Base-by-base conservation (phyloP, 1,139 yeast species). In the Debaryomyces fabryi region DNA sequence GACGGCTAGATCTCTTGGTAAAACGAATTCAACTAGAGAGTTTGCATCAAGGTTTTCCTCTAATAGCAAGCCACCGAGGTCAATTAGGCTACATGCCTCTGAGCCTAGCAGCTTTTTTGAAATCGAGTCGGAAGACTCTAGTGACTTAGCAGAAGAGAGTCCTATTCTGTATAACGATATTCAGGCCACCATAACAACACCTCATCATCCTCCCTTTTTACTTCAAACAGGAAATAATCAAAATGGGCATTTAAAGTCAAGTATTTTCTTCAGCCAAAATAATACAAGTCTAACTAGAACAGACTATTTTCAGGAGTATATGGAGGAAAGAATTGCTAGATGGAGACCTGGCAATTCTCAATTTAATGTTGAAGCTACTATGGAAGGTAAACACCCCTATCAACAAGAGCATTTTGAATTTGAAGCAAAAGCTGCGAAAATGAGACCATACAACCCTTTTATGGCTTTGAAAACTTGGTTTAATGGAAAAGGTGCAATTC, bases 281-380 rank as follows among this genome's bases (percentile, higher is more conserved):
- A 32, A 45, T n/a, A 40, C 58, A 37, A 48, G 56, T 10, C 55
- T 62, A 25, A 58, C 67, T 8, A 40, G 53, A 12, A 46, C 59
- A 16, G 74, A 72, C 54, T 57, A 63, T 40, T 64, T 79, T 24
- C 64, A 68, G 27, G 72, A 71, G 10, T 67, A 65, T 42, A 74
- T 81, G 79, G 86, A 82, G 54, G 81, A 78, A 16, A 64, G 80
- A 39, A 57, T 82, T 45, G 62, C 77, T 1, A 64, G 84, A 40
- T 83, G 84, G 81, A 69, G 78, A 48, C 81, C 85, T 2, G 68
- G 76, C 4, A 71, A 67, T 7, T 74, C 82, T 0, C 77, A 78
- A 36, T 72, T 68, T 40, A 71, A 66, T 42, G 62, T 65, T 23
- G 75, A 69, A 13, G 63, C 58, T 7, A 56, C 70, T 0, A 52